Evolutionary conservation across 441 rosid genomes (phyloP).

Genomic region (Daphne laureola): DNA sequence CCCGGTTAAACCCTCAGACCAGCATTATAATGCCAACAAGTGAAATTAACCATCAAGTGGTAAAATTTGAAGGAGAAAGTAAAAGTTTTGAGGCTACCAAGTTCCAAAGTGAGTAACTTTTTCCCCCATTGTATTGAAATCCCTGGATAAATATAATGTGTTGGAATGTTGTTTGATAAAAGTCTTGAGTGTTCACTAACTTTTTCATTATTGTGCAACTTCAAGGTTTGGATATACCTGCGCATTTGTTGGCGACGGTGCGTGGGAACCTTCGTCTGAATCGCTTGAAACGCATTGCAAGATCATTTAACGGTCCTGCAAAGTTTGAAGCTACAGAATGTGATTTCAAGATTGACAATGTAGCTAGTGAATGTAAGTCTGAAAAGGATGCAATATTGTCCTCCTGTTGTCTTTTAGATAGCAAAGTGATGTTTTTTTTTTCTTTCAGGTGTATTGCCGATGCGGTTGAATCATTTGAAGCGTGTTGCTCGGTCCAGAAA

Average conservation of each 20-base stretch:
- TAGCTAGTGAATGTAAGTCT: slow-evolving; percentile 43
- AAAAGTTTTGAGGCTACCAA: slow-evolving; percentile 18
- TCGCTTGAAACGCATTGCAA: slow-evolving; percentile 71
- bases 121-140: not conserved
- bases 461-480: slow-evolving; percentile 68
- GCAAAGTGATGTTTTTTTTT: slow-evolving; percentile 2
- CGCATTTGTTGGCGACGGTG: slow-evolving; percentile 35
- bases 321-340: slow-evolving; percentile 17
- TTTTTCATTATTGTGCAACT: slow-evolving; percentile 9
- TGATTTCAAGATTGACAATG: slow-evolving; percentile 20
- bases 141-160: not conserved
- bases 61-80: slow-evolving; percentile 11
- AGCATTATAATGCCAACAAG: slow-evolving; percentile 12
- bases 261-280: slow-evolving; percentile 52
- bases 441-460: slow-evolving; percentile 43
- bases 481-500: slow-evolving; percentile 46
- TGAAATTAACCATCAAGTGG: slow-evolving; percentile 19
- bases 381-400: not conserved
- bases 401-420: not conserved
- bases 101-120: slow-evolving; percentile 26
- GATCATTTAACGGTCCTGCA: slow-evolving; percentile 37
- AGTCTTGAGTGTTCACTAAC: not conserved
- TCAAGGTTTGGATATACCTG: slow-evolving; percentile 53
- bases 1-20: slow-evolving; percentile 29
- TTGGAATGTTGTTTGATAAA: not conserved